Evolutionary conservation across 1,284 basidiomycete species (phyloP), one percentile per base, ranked within the genome.

Genomic region (Rhodotorula sp.): DNA sequence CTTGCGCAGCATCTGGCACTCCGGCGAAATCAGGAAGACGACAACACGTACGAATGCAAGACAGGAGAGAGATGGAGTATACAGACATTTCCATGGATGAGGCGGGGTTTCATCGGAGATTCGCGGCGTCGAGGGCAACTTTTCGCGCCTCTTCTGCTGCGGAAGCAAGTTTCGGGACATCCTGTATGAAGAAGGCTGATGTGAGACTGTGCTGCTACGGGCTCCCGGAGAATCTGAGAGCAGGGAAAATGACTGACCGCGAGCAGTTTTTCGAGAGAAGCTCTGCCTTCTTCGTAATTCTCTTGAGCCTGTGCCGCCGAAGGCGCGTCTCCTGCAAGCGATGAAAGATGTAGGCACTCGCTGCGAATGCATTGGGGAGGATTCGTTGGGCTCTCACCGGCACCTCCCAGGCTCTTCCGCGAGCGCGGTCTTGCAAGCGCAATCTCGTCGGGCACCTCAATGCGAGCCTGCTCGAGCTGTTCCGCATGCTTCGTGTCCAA

Each of bases 71-170:
- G 18, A 47, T 14, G n/a, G 23, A 23, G 18, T 5, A 16, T 34
- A 21, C 29, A 21, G 47, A 62, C 18, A 23, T 14, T 18, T 26
- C 43, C 34, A 21, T 18, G 23, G 23, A 29, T 15, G 8, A 29
- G 23, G 21, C 8, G 18, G 23, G n/a, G 26, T 20, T 4, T 69
- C 63, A 72, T 5, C 49, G 34, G 23, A 72, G 39, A 3, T 56
- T 49, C 10, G 64, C 63, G 26, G 72, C 70, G 31, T 74, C 72
- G 26, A 68, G 26, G 12, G 72, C 69, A 7, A 69, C 69, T 60
- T 68, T 46, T 3, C 64, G 70, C 7, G 72, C 69, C 46, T 68
- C 59, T 23, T 71, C 72, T 7, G 72, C 72, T 6, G 65, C 72
- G 3, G 62, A 64, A 1, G 49, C 54, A 21, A 74, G 66, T 18